phyloP scores from a whole-genome alignment of 2,329 filamentous ascomycete genomes.

The Diplodia scrobiculata region DNA sequence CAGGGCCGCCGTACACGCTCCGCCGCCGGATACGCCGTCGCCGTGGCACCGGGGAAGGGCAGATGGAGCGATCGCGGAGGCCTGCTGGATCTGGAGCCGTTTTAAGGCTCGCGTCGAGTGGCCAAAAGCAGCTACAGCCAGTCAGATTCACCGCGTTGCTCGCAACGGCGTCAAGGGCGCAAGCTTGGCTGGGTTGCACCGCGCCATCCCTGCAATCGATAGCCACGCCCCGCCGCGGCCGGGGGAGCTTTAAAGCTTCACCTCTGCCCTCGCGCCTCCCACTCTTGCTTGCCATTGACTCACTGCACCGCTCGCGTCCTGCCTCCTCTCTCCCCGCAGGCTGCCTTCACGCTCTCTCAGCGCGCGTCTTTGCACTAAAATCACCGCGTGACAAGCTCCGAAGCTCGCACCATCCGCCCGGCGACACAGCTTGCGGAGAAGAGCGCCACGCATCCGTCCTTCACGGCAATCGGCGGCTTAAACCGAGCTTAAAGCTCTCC shows the following conservation, averaged over 20 bases:
- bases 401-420: constrained; percentile 7
- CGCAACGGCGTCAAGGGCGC: constrained; percentile 30
- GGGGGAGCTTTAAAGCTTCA: constrained; percentile 27
- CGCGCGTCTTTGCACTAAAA: not conserved
- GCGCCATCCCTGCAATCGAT: constrained; percentile 25
- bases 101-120: constrained; percentile 11
- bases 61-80: constrained; percentile 19
- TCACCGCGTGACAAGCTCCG: constrained; percentile 6
- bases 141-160: constrained; percentile 1
- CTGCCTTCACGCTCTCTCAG: not conserved
- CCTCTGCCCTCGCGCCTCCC: constrained; percentile 9
- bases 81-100: constrained; percentile 23
- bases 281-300: constrained; percentile 26
- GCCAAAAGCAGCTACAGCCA: constrained; percentile 13
- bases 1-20: constrained; percentile 22
- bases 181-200: constrained; percentile 17
- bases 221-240: constrained; percentile 20
- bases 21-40: constrained; percentile 18
- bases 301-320: not conserved
- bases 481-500: constrained; percentile 8
- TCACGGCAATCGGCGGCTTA: constrained; percentile 27
- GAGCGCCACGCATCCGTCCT: constrained; percentile 13
- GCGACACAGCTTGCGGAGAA: constrained; percentile 9
- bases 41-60: not conserved
- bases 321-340: not conserved